Evolutionary conservation across 345 rosid genomes (phyloP).

Genomic region (Citrus hindsii): DNA sequence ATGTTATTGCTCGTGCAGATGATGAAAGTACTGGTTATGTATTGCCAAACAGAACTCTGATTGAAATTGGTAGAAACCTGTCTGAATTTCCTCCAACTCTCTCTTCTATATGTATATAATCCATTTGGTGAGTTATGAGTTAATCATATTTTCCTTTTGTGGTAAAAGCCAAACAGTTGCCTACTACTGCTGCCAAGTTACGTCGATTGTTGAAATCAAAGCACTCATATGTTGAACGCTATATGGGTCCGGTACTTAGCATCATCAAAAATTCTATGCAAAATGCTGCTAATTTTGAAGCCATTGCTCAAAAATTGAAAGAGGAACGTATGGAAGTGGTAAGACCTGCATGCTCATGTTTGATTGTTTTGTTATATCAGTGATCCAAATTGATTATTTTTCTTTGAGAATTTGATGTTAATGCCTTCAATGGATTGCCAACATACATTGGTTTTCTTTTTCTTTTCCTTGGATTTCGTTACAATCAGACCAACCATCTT

Average conservation of each 20-base stretch:
- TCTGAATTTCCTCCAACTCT: background rate
- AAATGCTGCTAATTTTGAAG: slow-evolving; percentile 66
- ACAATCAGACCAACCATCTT: background rate
- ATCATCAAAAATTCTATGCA: slow-evolving; percentile 67
- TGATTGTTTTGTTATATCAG: background rate
- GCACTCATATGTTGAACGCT: slow-evolving; percentile 66
- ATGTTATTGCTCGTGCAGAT: slow-evolving; percentile 69
- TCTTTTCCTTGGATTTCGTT: background rate
- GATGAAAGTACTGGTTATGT: slow-evolving; percentile 95
- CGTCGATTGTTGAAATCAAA: slow-evolving; percentile 54
- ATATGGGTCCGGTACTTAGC: slow-evolving; percentile 52
- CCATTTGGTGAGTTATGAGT: slow-evolving; percentile 1
- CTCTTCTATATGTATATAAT: background rate
- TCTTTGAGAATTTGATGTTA: background rate
- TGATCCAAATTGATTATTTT: background rate
- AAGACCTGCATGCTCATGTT: slow-evolving; percentile 23
- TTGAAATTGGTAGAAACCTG: slow-evolving; percentile 65
- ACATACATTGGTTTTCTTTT: background rate
- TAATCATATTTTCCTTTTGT: slow-evolving; percentile 7
- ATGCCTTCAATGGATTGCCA: background rate
- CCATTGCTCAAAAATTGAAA: slow-evolving; percentile 49
- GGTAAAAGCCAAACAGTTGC: slow-evolving; percentile 80
- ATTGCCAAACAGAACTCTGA: slow-evolving; percentile 78
- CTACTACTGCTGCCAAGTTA: slow-evolving; percentile 51
- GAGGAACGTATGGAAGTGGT: slow-evolving; percentile 36